A percentile compares a stretch with the other conserved stretches of the same genome.
phyloP scores from a whole-genome alignment of 306 rosid species.

The Medicago lupulina region DNA sequence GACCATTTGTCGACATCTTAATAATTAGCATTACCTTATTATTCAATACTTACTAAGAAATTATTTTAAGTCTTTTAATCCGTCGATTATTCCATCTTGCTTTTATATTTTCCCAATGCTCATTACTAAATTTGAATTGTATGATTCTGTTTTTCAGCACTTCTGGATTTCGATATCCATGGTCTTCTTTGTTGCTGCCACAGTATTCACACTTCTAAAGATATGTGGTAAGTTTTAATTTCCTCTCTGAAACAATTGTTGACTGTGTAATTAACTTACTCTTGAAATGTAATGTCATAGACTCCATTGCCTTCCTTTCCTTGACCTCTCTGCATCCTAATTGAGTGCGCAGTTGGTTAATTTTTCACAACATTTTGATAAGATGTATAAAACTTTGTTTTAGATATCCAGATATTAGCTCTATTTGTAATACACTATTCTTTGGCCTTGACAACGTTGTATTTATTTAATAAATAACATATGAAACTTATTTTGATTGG shows the following conservation, averaged over 20 bases:
- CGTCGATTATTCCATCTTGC: conserved; percentile 19
- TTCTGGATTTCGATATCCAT: conserved; percentile 98
- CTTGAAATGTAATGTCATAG: not conserved
- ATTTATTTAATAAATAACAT: too few relatives aligned
- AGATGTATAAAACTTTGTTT: conserved; percentile 15
- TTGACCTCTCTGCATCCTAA: conserved; percentile 15
- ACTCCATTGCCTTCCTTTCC: not conserved
- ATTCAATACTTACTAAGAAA: not conserved
- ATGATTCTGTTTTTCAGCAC: conserved; percentile 66
- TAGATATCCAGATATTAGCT: conserved; percentile 17
- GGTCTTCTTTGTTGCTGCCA: conserved; percentile 95
- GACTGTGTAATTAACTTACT: conserved; percentile 24
- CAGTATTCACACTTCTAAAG: conserved; percentile 87
- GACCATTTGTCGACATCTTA: conserved; percentile 11
- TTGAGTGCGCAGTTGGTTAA: conserved; percentile 18
- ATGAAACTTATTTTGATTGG: too few relatives aligned
- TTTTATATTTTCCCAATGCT: conserved; percentile 15
- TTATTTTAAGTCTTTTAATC: conserved; percentile 33
- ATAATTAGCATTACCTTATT: conserved; percentile 24
- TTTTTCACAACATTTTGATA: conserved; percentile 17
- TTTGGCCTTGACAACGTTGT: too few relatives aligned
- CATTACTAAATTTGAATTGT: conserved; percentile 45
- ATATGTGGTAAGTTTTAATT: conserved; percentile 70
- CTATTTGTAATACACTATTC: too few relatives aligned
- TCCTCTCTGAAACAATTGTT: conserved; percentile 30